Conservation (phyloP, 2,329 filamentous ascomycete genomes). For the Curvularia lunata region DNA sequence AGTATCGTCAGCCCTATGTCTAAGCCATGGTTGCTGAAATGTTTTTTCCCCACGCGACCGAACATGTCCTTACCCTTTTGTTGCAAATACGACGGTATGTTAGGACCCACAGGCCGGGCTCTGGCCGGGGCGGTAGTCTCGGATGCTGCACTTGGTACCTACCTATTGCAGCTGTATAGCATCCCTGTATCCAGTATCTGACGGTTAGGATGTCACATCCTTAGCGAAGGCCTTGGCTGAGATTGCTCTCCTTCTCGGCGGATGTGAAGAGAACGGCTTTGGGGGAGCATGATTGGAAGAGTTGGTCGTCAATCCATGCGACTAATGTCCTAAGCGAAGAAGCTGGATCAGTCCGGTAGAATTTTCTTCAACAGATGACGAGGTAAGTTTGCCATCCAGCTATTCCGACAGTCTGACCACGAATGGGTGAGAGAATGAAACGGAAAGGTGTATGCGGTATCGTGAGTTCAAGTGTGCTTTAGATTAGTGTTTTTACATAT, state of each 20-base stretch:
- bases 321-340: not conserved
- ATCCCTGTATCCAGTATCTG: constrained; percentile 7
- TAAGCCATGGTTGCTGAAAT: constrained; percentile 1
- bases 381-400: not conserved
- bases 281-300: not conserved
- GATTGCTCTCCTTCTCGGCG: constrained; percentile 1
- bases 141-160: constrained; percentile 8
- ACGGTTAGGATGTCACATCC: constrained; percentile 5
- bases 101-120: not conserved
- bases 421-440: not conserved
- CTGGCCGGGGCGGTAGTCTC: constrained; percentile 4
- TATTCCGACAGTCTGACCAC: not conserved
- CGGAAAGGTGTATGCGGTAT: not conserved
- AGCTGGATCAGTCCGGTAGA: not conserved
- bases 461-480: not conserved
- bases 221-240: constrained; percentile 1
- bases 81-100: not conserved
- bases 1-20: constrained; percentile 11
- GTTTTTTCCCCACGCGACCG: not conserved
- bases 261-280: not conserved
- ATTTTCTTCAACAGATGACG: not conserved
- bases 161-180: not conserved
- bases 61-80: not conserved
- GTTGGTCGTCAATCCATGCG: not conserved
- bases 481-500: not conserved